These are phyloP conservation scores for Escovopsis sp. DNA, from an alignment of 2,329 filamentous ascomycete species.

Conservation along the genomic window DNA sequence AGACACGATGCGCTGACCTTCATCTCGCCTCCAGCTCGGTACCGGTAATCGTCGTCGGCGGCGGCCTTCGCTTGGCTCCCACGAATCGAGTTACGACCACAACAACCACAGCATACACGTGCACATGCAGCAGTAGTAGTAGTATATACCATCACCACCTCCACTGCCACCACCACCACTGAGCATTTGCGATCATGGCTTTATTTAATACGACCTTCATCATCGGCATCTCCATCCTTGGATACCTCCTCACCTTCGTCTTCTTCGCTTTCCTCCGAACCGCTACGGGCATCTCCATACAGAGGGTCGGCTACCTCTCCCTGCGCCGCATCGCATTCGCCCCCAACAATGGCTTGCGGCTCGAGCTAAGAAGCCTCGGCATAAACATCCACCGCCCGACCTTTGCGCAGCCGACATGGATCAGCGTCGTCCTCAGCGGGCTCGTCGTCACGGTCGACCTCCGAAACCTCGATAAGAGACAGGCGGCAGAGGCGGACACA, in stretches of 20 bases:
- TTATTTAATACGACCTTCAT: slow-evolving; percentile 65
- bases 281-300: slow-evolving; percentile 85
- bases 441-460: slow-evolving; percentile 72
- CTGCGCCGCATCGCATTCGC: slow-evolving; percentile 82
- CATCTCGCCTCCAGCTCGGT: too few relatives aligned
- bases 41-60: not conserved
- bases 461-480: slow-evolving; percentile 42
- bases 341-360: slow-evolving; percentile 71
- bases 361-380: slow-evolving; percentile 80
- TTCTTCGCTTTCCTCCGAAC: slow-evolving; percentile 87
- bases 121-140: too few relatives aligned
- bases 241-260: slow-evolving; percentile 85
- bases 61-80: not conserved
- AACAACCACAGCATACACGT: too few relatives aligned
- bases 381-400: slow-evolving; percentile 84
- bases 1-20: too few relatives aligned
- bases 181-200: slow-evolving; percentile 32
- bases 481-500: slow-evolving; percentile 17
- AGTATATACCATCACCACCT: too few relatives aligned
- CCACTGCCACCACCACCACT: too few relatives aligned
- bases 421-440: slow-evolving; percentile 79
- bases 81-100: too few relatives aligned
- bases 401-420: slow-evolving; percentile 92
- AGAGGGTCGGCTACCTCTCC: slow-evolving; percentile 85
- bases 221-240: slow-evolving; percentile 67